Conservation (phyloP, 2,329 filamentous ascomycete genomes). For the Sarocladiaceae sp. region DNA sequence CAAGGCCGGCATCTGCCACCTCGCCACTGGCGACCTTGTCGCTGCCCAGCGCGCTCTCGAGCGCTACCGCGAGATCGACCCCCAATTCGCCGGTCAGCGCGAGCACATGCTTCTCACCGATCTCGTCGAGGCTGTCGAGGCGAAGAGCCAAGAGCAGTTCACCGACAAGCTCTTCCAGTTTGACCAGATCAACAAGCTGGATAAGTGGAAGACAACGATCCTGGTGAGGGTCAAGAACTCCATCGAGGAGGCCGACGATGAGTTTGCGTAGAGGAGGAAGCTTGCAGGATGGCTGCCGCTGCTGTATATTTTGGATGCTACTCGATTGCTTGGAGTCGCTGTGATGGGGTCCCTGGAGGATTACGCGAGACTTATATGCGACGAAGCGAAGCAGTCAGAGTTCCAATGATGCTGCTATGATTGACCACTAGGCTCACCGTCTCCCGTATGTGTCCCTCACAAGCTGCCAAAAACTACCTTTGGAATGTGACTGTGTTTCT, state of each 20-base stretch:
- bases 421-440: background rate
- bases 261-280: constrained; percentile 28
- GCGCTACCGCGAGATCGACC: constrained; percentile 73
- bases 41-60: constrained; percentile 74
- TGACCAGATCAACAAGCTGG: constrained; percentile 86
- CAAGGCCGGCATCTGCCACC: constrained; percentile 87
- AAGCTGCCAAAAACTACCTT: too few relatives aligned
- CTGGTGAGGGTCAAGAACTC: constrained; percentile 75
- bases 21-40: constrained; percentile 68
- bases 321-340: too few relatives aligned
- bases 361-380: background rate
- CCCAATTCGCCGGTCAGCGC: constrained; percentile 66
- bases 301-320: background rate
- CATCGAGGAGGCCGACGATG: constrained; percentile 56
- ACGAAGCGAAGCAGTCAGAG: background rate
- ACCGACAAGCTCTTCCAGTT: constrained; percentile 82
- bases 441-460: too few relatives aligned
- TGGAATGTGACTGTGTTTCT: too few relatives aligned
- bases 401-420: constrained; percentile 1
- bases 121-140: constrained; percentile 67
- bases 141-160: constrained; percentile 75
- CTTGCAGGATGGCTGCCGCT: too few relatives aligned
- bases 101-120: constrained; percentile 79
- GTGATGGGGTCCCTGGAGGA: too few relatives aligned
- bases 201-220: constrained; percentile 94